Evolutionary conservation across 2,329 filamentous ascomycete species (phyloP), one percentile per base, ranked within the genome.

Genomic region (Xylaria sp.): DNA sequence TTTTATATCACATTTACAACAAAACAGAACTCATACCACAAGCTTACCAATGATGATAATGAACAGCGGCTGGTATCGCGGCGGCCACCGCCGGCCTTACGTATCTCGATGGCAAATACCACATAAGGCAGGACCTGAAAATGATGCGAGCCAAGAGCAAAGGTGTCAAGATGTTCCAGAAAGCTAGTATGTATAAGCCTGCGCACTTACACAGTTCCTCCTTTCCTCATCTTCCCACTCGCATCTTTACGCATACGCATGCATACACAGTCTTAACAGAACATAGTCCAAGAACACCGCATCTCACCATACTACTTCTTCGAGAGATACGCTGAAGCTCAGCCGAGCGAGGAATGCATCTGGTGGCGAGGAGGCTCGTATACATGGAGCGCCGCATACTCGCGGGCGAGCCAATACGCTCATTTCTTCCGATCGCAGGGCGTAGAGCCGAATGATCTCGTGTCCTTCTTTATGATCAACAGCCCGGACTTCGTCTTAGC

Each of bases 21-120:
- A 7, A 38, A 31, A 7, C 33, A 25, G 53, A 42, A 42, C 5
- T 10, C 17, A 20, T 22, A 17, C 3, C 27, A 42, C n/a, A 25
- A 49, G 51, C 65, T 67, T 63, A 67, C 42, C 20, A 13, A 42
- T 39, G 33, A 29, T 36, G 2, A 25, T 55, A 20, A 36, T 53
- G 39, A 73, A 66, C 68, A 73, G 75, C 73, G 20, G 76, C 75
- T 5, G 75, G 74, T 6, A 70, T 75, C n/a, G 74, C 76, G 65
- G 79, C 77, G 55, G 74, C 79, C 1, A 72, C 79, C 10, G 79
- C 80, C 4, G 78, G 77, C 50, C 73, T 81, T 29, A 84, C 86
- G 45, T 92, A 92, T 71, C 79, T 92, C 50, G 87, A 94, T 73
- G 92, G 88, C 61, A 92, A 91, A 80, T 89, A 86, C 72, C 87